Evolutionary conservation across 2,329 filamentous ascomycete genomes (phyloP).

Genomic region (Sporothrix inflata): DNA sequence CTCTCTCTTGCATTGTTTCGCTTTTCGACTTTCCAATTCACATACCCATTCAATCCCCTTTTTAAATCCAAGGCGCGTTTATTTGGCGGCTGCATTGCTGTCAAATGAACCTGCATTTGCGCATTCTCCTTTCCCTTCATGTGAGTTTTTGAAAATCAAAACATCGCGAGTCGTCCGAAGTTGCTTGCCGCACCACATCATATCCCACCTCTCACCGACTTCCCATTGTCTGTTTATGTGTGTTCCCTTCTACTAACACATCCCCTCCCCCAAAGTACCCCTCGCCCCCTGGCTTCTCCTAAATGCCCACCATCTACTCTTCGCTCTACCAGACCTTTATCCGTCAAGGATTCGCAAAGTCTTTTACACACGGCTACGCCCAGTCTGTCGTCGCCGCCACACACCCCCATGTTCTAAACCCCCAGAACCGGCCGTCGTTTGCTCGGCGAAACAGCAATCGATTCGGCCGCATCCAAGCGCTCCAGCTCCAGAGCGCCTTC

Average conservation of each 20-base stretch:
- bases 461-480: conserved; percentile 57
- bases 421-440: conserved; percentile 67
- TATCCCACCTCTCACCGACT: neutral
- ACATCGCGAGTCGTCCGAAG: neutral
- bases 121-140: conserved; percentile 61
- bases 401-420: conserved; percentile 76
- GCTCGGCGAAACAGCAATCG: conserved; percentile 60
- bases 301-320: conserved; percentile 83
- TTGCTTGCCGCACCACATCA: neutral
- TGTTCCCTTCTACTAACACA: neutral
- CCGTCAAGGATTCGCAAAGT: conserved; percentile 96
- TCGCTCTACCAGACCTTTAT: conserved; percentile 79
- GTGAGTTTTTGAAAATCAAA: conserved; percentile 52
- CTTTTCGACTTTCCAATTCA: conserved; percentile 22
- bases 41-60: conserved; percentile 29
- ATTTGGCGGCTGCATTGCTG: conserved; percentile 82
- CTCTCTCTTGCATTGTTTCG: conserved; percentile 12
- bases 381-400: conserved; percentile 96
- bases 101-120: conserved; percentile 98
- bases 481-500: conserved; percentile 79
- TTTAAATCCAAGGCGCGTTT: conserved; percentile 69
- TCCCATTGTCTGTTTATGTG: neutral
- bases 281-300: conserved; percentile 70
- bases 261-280: conserved; percentile 47
- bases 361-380: conserved; percentile 96